Percentiles rank a stretch among this genome's conserved stretches.
These are phyloP conservation scores for Pseudogymnoascus sp. DNA, from an alignment of 2,329 filamentous ascomycete genomes.

Conservation along the genomic window DNA sequence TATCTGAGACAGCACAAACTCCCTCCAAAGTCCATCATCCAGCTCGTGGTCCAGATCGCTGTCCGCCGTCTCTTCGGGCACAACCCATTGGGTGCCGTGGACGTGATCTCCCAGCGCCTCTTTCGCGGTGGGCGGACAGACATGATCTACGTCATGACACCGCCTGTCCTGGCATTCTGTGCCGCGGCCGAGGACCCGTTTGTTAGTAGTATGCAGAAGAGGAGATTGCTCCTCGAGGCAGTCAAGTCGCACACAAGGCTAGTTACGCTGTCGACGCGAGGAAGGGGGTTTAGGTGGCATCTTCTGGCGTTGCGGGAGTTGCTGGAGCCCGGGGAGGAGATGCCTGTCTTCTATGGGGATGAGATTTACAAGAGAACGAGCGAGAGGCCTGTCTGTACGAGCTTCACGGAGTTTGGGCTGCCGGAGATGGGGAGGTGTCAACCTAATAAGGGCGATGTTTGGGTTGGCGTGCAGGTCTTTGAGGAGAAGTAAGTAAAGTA, in stretches of 20 bases:
- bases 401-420: background rate
- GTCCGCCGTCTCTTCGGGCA: slow-evolving; percentile 99
- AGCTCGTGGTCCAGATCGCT: slow-evolving; percentile 96
- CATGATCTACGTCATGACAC: slow-evolving; percentile 85
- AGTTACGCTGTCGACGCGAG: slow-evolving; percentile 80
- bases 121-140: slow-evolving; percentile 96
- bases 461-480: background rate
- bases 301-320: slow-evolving; percentile 96
- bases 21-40: slow-evolving; percentile 93
- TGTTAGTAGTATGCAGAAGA: slow-evolving; percentile 55
- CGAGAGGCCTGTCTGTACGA: background rate
- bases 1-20: slow-evolving; percentile 99
- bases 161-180: slow-evolving; percentile 87
- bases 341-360: slow-evolving; percentile 80
- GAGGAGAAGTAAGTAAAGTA: background rate
- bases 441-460: background rate
- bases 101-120: slow-evolving; percentile 86
- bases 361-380: background rate
- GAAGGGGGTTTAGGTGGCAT: slow-evolving; percentile 89
- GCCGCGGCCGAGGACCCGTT: slow-evolving; percentile 67
- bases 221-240: slow-evolving; percentile 74
- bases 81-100: slow-evolving; percentile 85
- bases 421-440: background rate
- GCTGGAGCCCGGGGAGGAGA: slow-evolving; percentile 68
- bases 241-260: slow-evolving; percentile 80